Conservation (phyloP, 305 asterid genomes). For the Fraxinus ornus region DNA sequence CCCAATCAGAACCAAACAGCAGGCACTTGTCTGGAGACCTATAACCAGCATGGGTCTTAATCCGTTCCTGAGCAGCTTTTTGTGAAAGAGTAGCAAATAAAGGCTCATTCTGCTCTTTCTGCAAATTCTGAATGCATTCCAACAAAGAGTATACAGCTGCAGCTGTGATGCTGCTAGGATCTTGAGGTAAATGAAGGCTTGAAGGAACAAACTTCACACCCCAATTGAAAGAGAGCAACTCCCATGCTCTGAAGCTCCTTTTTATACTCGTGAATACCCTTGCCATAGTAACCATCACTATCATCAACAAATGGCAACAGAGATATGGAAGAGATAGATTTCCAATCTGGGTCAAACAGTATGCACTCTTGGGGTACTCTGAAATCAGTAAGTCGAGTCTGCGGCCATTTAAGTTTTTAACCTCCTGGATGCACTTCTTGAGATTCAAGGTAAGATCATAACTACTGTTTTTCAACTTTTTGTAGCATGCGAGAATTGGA, state of each 20-base stretch:
- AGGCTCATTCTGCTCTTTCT: background rate
- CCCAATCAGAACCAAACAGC: conserved; percentile 33
- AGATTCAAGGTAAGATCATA: too few relatives aligned
- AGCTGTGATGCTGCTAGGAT: conserved; percentile 22
- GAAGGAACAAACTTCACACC: conserved; percentile 24
- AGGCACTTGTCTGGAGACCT: conserved; percentile 31
- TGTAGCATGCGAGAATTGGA: too few relatives aligned
- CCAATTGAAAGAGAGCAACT: conserved; percentile 14
- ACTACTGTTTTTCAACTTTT: too few relatives aligned
- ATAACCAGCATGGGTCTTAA: conserved; percentile 31
- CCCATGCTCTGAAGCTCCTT: conserved; percentile 32
- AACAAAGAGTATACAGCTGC: conserved; percentile 25
- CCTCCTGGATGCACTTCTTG: background rate
- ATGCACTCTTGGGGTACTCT: conserved; percentile 31
- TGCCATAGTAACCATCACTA: conserved; percentile 22
- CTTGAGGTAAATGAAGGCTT: conserved; percentile 26
- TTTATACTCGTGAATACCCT: conserved; percentile 21
- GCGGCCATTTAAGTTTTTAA: conserved; percentile 18
- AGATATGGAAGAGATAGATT: conserved; percentile 26
- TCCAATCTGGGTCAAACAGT: conserved; percentile 27
- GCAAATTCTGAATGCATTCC: conserved; percentile 15
- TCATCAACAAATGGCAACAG: conserved; percentile 39
- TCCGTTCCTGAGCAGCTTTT: conserved; percentile 27
- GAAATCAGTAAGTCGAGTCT: conserved; percentile 28
- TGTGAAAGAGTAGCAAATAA: background rate